Conservation (phyloP, 1,139 yeast genomes). For the Hyphopichia pseudoburtonii region DNA sequence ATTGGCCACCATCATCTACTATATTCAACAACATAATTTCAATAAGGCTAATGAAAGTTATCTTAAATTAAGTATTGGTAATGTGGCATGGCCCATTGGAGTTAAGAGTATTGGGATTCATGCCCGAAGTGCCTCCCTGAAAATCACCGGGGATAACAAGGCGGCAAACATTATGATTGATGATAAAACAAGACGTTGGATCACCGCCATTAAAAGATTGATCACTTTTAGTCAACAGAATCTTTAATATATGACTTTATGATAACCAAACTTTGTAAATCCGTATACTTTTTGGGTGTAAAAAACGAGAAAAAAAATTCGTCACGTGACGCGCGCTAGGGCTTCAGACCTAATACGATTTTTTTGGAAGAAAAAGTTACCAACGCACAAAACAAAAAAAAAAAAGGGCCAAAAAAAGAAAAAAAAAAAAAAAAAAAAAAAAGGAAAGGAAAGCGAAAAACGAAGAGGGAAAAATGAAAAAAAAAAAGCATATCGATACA, state of each 20-base stretch:
- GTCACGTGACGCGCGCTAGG: no score
- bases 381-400: not conserved
- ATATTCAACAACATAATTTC: slow-evolving; percentile 56
- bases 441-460: no score
- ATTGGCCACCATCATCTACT: slow-evolving; percentile 57
- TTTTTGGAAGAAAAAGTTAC: not conserved
- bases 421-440: not conserved
- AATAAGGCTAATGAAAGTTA: slow-evolving; percentile 67
- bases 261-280: no score
- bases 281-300: no score
- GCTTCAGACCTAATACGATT: no score
- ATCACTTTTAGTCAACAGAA: slow-evolving; percentile 53
- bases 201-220: slow-evolving; percentile 68
- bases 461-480: no score
- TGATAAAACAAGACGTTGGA: slow-evolving; percentile 76
- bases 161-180: slow-evolving; percentile 77
- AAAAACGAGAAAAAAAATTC: no score
- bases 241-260: no score
- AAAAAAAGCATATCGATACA: not conserved
- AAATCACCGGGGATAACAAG: slow-evolving; percentile 39
- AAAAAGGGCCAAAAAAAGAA: not conserved
- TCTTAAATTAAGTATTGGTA: slow-evolving; percentile 77
- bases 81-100: slow-evolving; percentile 93
- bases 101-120: slow-evolving; percentile 80
- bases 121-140: slow-evolving; percentile 56